Conservation (phyloP, 2,329 filamentous ascomycete species). For the Fusarium sp. region DNA sequence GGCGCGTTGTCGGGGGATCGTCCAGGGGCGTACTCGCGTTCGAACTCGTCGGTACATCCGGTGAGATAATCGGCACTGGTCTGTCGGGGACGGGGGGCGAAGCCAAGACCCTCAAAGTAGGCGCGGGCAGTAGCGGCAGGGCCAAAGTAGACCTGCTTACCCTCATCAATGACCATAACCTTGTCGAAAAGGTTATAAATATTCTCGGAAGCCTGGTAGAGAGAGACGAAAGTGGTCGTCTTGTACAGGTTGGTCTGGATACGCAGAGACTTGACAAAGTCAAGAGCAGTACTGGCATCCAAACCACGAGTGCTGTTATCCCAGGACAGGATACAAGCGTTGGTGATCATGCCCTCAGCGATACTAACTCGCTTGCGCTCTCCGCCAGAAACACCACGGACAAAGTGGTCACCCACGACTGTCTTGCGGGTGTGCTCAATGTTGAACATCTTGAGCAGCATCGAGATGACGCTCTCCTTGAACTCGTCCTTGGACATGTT, state of each 20-base stretch:
- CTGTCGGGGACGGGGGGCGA: constrained; percentile 78
- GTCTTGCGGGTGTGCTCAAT: constrained; percentile 90
- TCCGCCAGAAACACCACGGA: constrained; percentile 81
- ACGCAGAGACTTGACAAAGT: constrained; percentile 77
- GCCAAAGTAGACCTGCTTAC: constrained; percentile 82
- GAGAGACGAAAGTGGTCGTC: constrained; percentile 85
- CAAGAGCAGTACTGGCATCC: constrained; percentile 75
- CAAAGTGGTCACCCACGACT: constrained; percentile 84
- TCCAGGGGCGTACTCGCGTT: constrained; percentile 80
- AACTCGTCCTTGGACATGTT: constrained; percentile 80
- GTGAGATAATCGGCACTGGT: constrained; percentile 87
- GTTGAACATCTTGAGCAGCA: constrained; percentile 91
- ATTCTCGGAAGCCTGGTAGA: constrained; percentile 88
- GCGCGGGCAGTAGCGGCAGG: constrained; percentile 73
- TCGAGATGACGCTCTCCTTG: constrained; percentile 79
- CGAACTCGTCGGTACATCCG: constrained; percentile 85
- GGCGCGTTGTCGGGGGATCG: constrained; percentile 75
- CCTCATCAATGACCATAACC: constrained; percentile 83
- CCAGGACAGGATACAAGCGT: constrained; percentile 79
- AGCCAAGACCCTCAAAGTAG: constrained; percentile 84
- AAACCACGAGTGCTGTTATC: constrained; percentile 79
- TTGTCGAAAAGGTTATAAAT: constrained; percentile 87
- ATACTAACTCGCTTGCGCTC: constrained; percentile 80
- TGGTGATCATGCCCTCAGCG: constrained; percentile 84
- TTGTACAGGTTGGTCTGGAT: constrained; percentile 87